Evolutionary conservation across 1,284 basidiomycete species (phyloP).

Genomic region (Trametes sp.): DNA sequence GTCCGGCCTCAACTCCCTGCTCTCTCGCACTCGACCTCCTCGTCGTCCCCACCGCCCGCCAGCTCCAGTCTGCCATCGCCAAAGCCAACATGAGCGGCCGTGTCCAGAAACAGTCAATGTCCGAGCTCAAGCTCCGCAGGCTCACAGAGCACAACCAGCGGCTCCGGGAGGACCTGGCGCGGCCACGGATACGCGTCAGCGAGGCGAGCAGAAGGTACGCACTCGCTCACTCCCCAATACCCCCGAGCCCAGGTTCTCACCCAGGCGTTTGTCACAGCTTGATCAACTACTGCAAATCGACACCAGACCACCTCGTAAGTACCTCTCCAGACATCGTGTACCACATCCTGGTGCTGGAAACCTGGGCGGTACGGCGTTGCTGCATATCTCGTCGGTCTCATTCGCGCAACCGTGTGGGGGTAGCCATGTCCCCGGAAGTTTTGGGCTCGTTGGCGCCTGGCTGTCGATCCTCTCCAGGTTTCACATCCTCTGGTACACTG

Average conservation of each 20-base stretch:
- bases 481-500: not conserved
- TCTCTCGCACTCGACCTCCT: slow-evolving; percentile 5
- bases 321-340: not conserved
- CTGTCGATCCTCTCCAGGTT: not conserved
- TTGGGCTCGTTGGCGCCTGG: slow-evolving; percentile 10
- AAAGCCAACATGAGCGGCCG: slow-evolving; percentile 42
- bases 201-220: slow-evolving; percentile 75
- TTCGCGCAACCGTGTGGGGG: too few relatives aligned
- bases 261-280: slow-evolving; percentile 53
- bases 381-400: too few relatives aligned
- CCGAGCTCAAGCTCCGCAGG: slow-evolving; percentile 83
- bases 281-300: slow-evolving; percentile 61
- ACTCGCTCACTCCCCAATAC: slow-evolving; percentile 30
- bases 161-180: slow-evolving; percentile 76
- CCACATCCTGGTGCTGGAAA: too few relatives aligned
- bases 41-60: slow-evolving; percentile 8
- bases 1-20: slow-evolving; percentile 15
- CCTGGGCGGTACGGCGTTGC: not conserved
- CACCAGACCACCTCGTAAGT: slow-evolving; percentile 38
- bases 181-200: slow-evolving; percentile 78
- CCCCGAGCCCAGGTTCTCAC: slow-evolving; percentile 10
- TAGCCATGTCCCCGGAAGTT: slow-evolving; percentile 9
- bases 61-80: slow-evolving; percentile 6
- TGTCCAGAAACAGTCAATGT: slow-evolving; percentile 70
- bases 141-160: slow-evolving; percentile 83